phyloP scores from a whole-genome alignment of 208 protist genomes.

The Phytomonas sp. region DNA sequence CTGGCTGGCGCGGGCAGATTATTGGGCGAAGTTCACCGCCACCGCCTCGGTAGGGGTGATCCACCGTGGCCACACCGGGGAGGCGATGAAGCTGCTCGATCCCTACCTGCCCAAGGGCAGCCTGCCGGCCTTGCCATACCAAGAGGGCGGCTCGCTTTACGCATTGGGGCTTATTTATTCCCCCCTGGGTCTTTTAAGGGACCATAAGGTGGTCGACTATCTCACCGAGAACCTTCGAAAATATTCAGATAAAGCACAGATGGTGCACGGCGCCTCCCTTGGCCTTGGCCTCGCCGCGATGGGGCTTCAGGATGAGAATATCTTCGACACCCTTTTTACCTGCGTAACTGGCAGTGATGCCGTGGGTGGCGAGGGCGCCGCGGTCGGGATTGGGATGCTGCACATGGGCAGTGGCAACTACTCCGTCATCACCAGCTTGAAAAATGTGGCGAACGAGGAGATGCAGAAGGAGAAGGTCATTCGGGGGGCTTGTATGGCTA shows the following conservation, averaged over 20 bases:
- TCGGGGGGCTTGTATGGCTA: slow-evolving; percentile 93
- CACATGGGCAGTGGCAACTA: slow-evolving; percentile 95
- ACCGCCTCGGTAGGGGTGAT: slow-evolving; percentile 96
- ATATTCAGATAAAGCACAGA: slow-evolving; percentile 72
- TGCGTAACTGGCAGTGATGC: slow-evolving; percentile 94
- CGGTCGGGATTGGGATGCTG: slow-evolving; percentile 96
- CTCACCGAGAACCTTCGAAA: slow-evolving; percentile 60
- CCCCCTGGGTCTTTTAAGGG: slow-evolving; percentile 83
- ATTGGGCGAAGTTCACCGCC: slow-evolving; percentile 97
- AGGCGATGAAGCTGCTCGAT: slow-evolving; percentile 84
- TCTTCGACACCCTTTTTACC: slow-evolving; percentile 94
- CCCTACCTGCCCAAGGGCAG: slow-evolving; percentile 88
- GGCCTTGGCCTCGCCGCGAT: slow-evolving; percentile 93
- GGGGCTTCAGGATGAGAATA: slow-evolving; percentile 77
- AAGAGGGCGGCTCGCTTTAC: slow-evolving; percentile 96
- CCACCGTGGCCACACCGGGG: slow-evolving; percentile 92
- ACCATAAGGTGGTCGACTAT: slow-evolving; percentile 70
- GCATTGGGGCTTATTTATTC: slow-evolving; percentile 97
- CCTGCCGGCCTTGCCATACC: slow-evolving; percentile 78
- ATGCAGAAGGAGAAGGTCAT: slow-evolving; percentile 99
- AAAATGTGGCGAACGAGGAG: slow-evolving; percentile 90
- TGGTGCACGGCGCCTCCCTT: slow-evolving; percentile 97
- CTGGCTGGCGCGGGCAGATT: slow-evolving; percentile 93
- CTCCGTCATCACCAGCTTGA: slow-evolving; percentile 86
- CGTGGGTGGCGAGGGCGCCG: slow-evolving; percentile 96